A percentile compares a stretch with the other conserved stretches of the same genome.
phyloP scores from a whole-genome alignment of 2,329 filamentous ascomycete species.

The Colletotrichum costaricense region DNA sequence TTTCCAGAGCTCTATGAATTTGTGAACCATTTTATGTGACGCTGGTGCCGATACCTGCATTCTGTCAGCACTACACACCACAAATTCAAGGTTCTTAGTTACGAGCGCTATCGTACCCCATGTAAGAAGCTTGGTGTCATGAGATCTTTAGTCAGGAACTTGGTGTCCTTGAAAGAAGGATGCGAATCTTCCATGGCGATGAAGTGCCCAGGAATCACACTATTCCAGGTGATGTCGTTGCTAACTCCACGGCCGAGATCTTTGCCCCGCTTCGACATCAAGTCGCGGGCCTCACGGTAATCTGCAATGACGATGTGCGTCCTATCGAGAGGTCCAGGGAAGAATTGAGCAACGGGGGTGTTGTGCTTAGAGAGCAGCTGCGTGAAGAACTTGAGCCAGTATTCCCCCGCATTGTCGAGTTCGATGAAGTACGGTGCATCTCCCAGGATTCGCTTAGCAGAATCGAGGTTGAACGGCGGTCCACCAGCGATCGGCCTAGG shows the following conservation, averaged over 20 bases:
- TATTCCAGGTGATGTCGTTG: not conserved
- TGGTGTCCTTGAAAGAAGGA: conserved; percentile 7
- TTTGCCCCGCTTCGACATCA: conserved; percentile 15
- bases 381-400: conserved; percentile 3
- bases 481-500: not conserved
- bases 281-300: conserved; percentile 5
- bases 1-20: not conserved
- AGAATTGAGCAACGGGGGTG: conserved; percentile 6
- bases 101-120: not conserved
- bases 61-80: not conserved
- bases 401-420: not conserved
- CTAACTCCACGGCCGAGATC: not conserved
- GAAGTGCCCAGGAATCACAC: conserved; percentile 2
- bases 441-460: not conserved
- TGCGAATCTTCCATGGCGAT: conserved; percentile 10
- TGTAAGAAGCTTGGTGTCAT: conserved; percentile 16
- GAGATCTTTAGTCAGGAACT: conserved; percentile 12
- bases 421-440: conserved; percentile 2
- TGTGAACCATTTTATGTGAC: not conserved
- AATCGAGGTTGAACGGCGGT: not conserved
- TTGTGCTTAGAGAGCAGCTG: not conserved
- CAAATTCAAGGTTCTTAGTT: too few relatives aligned
- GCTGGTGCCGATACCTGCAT: not conserved
- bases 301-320: not conserved
- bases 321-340: not conserved